Evolutionary conservation across 1,284 basidiomycete genomes (phyloP), one percentile per base, ranked within the genome.

Genomic region (Phellinidium pouzarii): DNA sequence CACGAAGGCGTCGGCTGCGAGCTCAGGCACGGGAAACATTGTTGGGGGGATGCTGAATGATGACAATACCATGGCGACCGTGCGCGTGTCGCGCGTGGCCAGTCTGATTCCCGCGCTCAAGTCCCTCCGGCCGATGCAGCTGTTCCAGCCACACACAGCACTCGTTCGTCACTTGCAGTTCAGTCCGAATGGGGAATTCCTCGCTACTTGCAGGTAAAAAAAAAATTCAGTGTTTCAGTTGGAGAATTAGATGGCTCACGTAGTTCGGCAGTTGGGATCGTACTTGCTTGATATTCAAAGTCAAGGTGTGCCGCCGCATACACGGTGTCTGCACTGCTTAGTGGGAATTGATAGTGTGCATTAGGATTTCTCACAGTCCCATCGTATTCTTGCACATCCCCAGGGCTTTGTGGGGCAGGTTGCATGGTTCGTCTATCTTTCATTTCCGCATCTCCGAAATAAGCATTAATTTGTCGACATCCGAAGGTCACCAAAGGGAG

Each of bases 321-420:
- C 44, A 50, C 38, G 9, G 12, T 7, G 41, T 17, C 20, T 36
- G 11, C 38, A 37, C n/a, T n/a, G n/a, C n/a, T n/a, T n/a, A 29
- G 26, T 49, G 41, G 48, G 19, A 27, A 42, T 17, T 27, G 52
- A 26, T 25, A 5, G 3, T 12, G 5, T 8, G 34, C n/a, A 8
- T 17, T 22, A 53, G 48, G 40, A 46, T 51, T 59, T 50, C 27
- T 57, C 58, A 19, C 46, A 54, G 41, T 40, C 75, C 4, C 83
- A 87, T 63, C 78, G 82, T 52, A 74, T 80, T 31, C 74, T 89
- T 11, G 82, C 81, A 3, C 86, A 89, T 62, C 73, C 84, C 20
- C 77, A 80, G 62, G 84, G 86, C 22, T 88, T 89, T 61, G 82
- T 88, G 42, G 78, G 81, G 45, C 87, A 89, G 66, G 86, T 89